phyloP scores from a whole-genome alignment of 192 early-diverging fungal genomes.

The Gigaspora rosea region DNA sequence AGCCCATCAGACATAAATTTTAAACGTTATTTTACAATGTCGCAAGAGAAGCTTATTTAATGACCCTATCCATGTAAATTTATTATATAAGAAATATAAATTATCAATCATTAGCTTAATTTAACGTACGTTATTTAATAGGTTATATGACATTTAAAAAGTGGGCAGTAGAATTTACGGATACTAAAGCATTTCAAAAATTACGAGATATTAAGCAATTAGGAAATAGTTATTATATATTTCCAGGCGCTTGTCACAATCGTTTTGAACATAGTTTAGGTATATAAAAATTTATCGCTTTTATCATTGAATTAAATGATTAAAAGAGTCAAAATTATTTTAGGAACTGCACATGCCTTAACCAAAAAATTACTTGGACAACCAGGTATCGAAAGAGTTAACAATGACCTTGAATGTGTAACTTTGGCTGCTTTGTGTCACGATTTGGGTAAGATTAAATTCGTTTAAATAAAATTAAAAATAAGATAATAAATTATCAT shows the following conservation, averaged over 20 bases:
- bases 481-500: not conserved
- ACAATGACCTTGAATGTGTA: conserved; percentile 82
- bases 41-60: not conserved
- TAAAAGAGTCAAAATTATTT: not conserved
- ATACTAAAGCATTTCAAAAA: conserved; percentile 95
- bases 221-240: conserved; percentile 86
- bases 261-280: conserved; percentile 92
- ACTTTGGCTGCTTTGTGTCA: conserved; percentile 91
- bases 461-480: not conserved
- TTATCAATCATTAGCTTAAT: not conserved
- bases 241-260: conserved; percentile 91
- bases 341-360: conserved; percentile 74
- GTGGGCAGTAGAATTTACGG: conserved; percentile 71
- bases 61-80: not conserved
- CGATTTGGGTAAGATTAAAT: conserved; percentile 67
- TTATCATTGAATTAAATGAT: not conserved
- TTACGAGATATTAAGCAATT: conserved; percentile 87
- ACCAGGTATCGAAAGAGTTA: conserved; percentile 81
- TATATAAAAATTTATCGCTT: not conserved
- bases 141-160: conserved; percentile 75
- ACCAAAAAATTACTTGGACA: conserved; percentile 63
- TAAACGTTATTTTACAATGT: no score
- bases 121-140: conserved; percentile 8
- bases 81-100: not conserved
- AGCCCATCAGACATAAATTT: no score